A percentile compares a stretch with the other conserved stretches of the same genome.
Conservation (phyloP, 257 asterid species). For the Gardenia jasminoides region DNA sequence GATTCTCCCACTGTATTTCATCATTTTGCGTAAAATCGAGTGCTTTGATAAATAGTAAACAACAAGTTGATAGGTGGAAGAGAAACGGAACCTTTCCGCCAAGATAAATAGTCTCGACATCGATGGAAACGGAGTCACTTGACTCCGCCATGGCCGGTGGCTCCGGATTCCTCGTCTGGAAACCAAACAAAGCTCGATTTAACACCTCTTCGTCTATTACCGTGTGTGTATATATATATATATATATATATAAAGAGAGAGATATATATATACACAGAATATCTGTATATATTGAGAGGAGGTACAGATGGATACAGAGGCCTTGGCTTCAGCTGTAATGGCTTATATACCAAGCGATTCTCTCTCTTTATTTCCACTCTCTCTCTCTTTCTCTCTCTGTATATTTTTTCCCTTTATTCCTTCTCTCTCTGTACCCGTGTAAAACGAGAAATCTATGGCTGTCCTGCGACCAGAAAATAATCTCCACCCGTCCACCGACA, state of each 20-base stretch:
- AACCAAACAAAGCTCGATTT: slow-evolving; percentile 21
- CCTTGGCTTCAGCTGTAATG: slow-evolving; percentile 20
- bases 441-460: not conserved
- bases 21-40: not conserved
- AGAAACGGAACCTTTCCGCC: slow-evolving; percentile 43
- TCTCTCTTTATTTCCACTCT: slow-evolving; percentile 6
- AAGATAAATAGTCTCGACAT: slow-evolving; percentile 39
- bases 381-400: not conserved
- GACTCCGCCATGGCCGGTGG: slow-evolving; percentile 45
- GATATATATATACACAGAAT: not conserved
- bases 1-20: not conserved
- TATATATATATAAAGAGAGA: not conserved
- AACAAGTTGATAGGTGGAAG: not conserved
- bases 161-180: slow-evolving; percentile 12
- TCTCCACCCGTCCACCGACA: slow-evolving; percentile 29
- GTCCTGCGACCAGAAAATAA: slow-evolving; percentile 2
- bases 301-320: slow-evolving; percentile 8
- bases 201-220: slow-evolving; percentile 13
- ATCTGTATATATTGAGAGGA: not conserved
- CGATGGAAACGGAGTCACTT: slow-evolving; percentile 36
- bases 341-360: slow-evolving; percentile 40
- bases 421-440: not conserved
- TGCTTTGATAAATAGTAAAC: not conserved
- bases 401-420: not conserved
- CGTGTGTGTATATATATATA: not conserved